Percentiles rank a stretch among this genome's conserved stretches.
Evolutionary conservation across 1,284 basidiomycete species (phyloP).

Genomic region (Austroboletus sp.): DNA sequence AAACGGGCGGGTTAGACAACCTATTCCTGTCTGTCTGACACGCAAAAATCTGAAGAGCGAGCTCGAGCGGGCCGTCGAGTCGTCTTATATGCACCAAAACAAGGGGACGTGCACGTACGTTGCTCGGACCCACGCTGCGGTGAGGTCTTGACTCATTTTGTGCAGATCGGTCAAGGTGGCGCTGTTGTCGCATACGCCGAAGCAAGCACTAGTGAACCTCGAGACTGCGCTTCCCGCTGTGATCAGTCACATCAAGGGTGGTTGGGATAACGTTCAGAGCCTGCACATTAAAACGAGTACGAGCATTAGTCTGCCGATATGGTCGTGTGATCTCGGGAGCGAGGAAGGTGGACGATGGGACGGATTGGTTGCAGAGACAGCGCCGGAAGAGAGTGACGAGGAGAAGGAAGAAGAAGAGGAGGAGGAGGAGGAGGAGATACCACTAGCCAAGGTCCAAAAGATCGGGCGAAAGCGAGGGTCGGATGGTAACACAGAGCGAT

Average conservation of each 20-base stretch:
- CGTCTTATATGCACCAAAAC: slow-evolving; percentile 91
- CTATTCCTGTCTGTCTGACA: slow-evolving; percentile 82
- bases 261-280: slow-evolving; percentile 89
- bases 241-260: slow-evolving; percentile 64
- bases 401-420: slow-evolving; percentile 29
- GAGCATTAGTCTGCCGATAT: slow-evolving; percentile 83
- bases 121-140: background rate
- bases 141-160: background rate
- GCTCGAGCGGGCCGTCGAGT: slow-evolving; percentile 83
- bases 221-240: slow-evolving; percentile 74
- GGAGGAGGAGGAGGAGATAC: slow-evolving; percentile 21
- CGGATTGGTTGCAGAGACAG: slow-evolving; percentile 38
- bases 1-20: slow-evolving; percentile 59
- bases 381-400: slow-evolving; percentile 5
- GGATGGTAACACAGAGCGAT: no score
- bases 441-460: background rate
- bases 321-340: slow-evolving; percentile 68
- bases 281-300: slow-evolving; percentile 87
- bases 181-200: slow-evolving; percentile 63
- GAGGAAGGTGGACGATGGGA: slow-evolving; percentile 59
- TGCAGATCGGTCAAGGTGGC: slow-evolving; percentile 80
- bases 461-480: slow-evolving; percentile 11
- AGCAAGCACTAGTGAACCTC: slow-evolving; percentile 77
- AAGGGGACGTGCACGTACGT: slow-evolving; percentile 86
- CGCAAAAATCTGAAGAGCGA: slow-evolving; percentile 86